phyloP scores from a whole-genome alignment of 2,329 filamentous ascomycete species.

The Corinectria fuckeliana region DNA sequence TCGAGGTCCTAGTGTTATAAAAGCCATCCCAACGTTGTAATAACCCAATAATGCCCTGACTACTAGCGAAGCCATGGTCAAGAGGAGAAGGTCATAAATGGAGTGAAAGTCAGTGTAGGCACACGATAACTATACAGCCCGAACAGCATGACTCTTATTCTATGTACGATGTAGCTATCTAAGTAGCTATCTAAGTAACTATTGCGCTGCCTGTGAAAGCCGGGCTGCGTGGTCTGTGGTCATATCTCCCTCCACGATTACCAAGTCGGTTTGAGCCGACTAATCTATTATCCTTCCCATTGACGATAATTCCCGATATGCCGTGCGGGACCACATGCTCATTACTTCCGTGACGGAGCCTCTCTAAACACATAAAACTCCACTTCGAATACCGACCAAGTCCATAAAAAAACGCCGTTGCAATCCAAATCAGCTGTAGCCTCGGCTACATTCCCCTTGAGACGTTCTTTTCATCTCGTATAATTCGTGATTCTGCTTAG shows the following conservation, averaged over 20 bases:
- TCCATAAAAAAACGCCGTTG: constrained; percentile 13
- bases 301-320: not conserved
- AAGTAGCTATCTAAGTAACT: constrained; percentile 24
- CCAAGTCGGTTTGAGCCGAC: constrained; percentile 12
- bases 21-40: too few relatives aligned
- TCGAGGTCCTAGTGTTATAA: too few relatives aligned
- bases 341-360: constrained; percentile 6
- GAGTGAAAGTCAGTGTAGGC: too few relatives aligned
- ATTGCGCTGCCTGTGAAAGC: constrained; percentile 9
- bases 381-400: constrained; percentile 13
- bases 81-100: too few relatives aligned
- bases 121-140: too few relatives aligned
- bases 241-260: constrained; percentile 27
- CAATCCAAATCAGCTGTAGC: constrained; percentile 1
- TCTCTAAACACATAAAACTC: constrained; percentile 12
- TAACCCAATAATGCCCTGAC: too few relatives aligned
- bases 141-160: too few relatives aligned
- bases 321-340: constrained; percentile 5
- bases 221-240: constrained; percentile 29
- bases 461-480: constrained; percentile 12
- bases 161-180: constrained; percentile 15
- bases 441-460: not conserved
- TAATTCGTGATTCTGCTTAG: constrained; percentile 53
- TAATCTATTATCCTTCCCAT: constrained; percentile 1
- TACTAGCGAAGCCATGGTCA: too few relatives aligned